These are phyloP conservation scores for Prunus kanzakura DNA, from an alignment of 306 rosid species.

Conservation along the genomic window DNA sequence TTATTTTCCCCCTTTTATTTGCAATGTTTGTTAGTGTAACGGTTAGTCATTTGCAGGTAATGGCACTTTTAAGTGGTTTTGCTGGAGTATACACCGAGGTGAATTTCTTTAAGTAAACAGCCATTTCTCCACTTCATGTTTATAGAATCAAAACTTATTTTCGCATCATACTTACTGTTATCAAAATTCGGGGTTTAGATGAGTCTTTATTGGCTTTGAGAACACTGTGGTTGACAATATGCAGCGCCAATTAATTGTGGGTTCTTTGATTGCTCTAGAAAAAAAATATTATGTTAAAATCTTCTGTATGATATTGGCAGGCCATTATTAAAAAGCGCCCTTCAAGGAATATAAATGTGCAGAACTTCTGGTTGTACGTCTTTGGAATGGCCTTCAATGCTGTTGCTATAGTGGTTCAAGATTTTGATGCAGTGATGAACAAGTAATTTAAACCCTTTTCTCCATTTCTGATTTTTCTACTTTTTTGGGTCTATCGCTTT, in stretches of 20 bases:
- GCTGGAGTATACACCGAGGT: slow-evolving; percentile 98
- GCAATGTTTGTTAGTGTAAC: slow-evolving; percentile 12
- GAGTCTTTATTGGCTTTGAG: not conserved
- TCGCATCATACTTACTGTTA: slow-evolving; percentile 12
- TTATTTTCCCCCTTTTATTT: not conserved
- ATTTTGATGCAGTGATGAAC: slow-evolving; percentile 85
- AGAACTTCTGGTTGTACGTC: slow-evolving; percentile 91
- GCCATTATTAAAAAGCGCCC: slow-evolving; percentile 96
- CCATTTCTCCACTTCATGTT: not conserved
- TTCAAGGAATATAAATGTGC: slow-evolving; percentile 89
- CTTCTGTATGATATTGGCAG: slow-evolving; percentile 42
- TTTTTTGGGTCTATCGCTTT: slow-evolving; percentile 11
- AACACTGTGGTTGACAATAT: not conserved
- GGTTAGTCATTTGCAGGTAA: slow-evolving; percentile 51
- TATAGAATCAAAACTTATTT: slow-evolving; percentile 8
- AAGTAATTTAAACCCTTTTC: slow-evolving; percentile 47
- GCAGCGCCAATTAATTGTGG: not conserved
- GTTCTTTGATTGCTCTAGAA: slow-evolving; percentile 16
- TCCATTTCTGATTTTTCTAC: slow-evolving; percentile 26
- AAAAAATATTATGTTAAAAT: not conserved
- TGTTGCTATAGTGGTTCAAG: slow-evolving; percentile 87
- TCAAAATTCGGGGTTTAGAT: not conserved
- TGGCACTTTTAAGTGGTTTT: slow-evolving; percentile 98
- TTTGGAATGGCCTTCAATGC: slow-evolving; percentile 94
- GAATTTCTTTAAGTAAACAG: slow-evolving; percentile 25